phyloP scores from a whole-genome alignment of 805 yeast genomes.

The Ogataea ganodermae region DNA sequence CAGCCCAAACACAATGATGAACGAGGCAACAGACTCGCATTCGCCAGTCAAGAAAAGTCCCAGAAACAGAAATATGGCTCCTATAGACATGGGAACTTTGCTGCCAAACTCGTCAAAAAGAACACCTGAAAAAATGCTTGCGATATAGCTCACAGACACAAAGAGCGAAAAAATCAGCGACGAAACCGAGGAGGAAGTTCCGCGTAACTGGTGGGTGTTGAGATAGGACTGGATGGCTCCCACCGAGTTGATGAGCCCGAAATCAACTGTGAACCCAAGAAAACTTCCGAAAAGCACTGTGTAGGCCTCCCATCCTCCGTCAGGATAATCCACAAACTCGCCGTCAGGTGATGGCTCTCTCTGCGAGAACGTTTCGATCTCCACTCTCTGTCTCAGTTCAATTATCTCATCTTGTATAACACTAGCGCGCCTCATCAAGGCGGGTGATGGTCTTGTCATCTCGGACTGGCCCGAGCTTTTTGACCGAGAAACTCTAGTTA shows the following conservation, averaged over 20 bases:
- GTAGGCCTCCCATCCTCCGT: constrained; percentile 63
- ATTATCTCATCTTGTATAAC: constrained; percentile 7
- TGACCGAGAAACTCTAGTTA: background rate
- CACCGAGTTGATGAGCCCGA: constrained; percentile 58
- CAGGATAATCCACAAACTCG: constrained; percentile 43
- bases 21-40: constrained; percentile 39
- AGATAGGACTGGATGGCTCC: constrained; percentile 68
- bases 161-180: constrained; percentile 69
- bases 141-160: constrained; percentile 48
- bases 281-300: constrained; percentile 58
- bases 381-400: constrained; percentile 11
- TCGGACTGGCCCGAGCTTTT: background rate
- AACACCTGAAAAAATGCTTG: constrained; percentile 57
- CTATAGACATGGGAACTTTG: constrained; percentile 41
- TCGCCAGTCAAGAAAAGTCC: constrained; percentile 58
- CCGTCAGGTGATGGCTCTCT: constrained; percentile 12
- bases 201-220: constrained; percentile 52
- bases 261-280: constrained; percentile 52
- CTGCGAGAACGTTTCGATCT: background rate
- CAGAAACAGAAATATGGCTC: constrained; percentile 43
- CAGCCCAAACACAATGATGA: constrained; percentile 43
- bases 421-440: constrained; percentile 1
- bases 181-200: constrained; percentile 46
- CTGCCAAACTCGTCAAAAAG: constrained; percentile 58
- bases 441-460: constrained; percentile 2